Base-by-base conservation (phyloP, 331 rosid genomes). In the Quercus lobata region DNA sequence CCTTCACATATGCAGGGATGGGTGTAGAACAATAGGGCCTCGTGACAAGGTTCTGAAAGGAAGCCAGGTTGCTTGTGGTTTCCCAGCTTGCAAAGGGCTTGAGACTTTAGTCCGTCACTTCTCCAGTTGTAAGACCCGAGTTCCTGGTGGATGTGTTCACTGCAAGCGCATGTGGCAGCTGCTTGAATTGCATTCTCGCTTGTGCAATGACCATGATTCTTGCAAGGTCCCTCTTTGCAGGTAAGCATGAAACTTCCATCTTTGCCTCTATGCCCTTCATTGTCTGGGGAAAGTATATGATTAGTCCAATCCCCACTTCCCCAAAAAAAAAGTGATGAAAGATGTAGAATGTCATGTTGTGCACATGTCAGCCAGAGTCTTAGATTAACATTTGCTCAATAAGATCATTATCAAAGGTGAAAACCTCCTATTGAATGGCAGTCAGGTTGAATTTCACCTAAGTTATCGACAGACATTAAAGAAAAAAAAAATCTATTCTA, bases 161-260 rank as follows among this genome's bases (percentile, higher is more conserved):
- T 88, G 92, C 86, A 88, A 86, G 77, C 90, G 92, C 68, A 88
- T 86, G 92, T 86, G 92, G 92, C 92, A 88, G 82, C 90, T 88
- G 57, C 88, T 88, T 5, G 88, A 86, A 68, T 83, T 88, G 72
- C 92, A 88, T 74, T 86, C 92, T 76, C 87, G 88, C 49, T 54
- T 88, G 74, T 88, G 92, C 76, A 74, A 79, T 14, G 88, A 82
- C 17, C 81, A 81, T 27, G 88, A 84, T 49, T 62, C 62, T 18
- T 88, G 92, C 92, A 88, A 82, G 71, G 92, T 88, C 72, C 90
- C 92, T 11, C 87, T 88, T 53, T 88, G 90, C 66, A 83, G 88
- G 81, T 83, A 81, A 57, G 54, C 9, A 37, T n/a, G 34, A 74
- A 22, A 57, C 5, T 24, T 9, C 9, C 15, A 46, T 54, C 32